phyloP scores from a whole-genome alignment of 2,329 filamentous ascomycete species.

The Colletotrichum sansevieriae region DNA sequence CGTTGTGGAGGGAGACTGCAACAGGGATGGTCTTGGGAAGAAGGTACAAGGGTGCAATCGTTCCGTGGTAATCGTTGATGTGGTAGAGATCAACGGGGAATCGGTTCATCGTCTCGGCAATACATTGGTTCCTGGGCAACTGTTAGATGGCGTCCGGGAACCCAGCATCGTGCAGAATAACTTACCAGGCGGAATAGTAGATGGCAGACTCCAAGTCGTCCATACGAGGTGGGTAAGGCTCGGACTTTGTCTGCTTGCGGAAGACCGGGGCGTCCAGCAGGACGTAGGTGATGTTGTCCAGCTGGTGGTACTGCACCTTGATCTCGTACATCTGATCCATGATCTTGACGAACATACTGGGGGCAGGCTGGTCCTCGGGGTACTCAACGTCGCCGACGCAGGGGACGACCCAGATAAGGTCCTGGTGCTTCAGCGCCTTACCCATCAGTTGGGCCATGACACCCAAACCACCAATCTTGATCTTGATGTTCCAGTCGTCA shows the following conservation, averaged over 20 bases:
- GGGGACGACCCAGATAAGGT: constrained; percentile 74
- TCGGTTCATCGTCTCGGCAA: constrained; percentile 71
- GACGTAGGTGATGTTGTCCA: constrained; percentile 77
- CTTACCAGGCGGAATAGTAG: constrained; percentile 75
- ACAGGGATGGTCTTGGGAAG: constrained; percentile 72
- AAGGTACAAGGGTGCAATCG: constrained; percentile 75
- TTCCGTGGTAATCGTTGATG: constrained; percentile 75
- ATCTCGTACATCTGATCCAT: constrained; percentile 72
- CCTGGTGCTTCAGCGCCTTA: constrained; percentile 73
- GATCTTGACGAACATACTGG: constrained; percentile 73
- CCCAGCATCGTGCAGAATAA: not conserved
- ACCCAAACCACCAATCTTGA: constrained; percentile 78
- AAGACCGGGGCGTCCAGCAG: constrained; percentile 76
- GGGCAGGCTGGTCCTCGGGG: constrained; percentile 68
- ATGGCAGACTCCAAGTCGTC: constrained; percentile 77
- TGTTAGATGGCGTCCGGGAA: not conserved
- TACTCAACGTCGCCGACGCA: constrained; percentile 75
- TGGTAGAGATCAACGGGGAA: constrained; percentile 75
- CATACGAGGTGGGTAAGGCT: constrained; percentile 77
- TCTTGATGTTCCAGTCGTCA: constrained; percentile 77
- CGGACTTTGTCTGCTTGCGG: constrained; percentile 70
- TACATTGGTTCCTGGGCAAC: constrained; percentile 67
- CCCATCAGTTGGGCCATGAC: constrained; percentile 80
- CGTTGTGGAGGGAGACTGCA: constrained; percentile 76
- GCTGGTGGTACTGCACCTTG: constrained; percentile 72